Base-by-base conservation (phyloP, 139 green algal species). In the Spirogloea muscicola region DNA sequence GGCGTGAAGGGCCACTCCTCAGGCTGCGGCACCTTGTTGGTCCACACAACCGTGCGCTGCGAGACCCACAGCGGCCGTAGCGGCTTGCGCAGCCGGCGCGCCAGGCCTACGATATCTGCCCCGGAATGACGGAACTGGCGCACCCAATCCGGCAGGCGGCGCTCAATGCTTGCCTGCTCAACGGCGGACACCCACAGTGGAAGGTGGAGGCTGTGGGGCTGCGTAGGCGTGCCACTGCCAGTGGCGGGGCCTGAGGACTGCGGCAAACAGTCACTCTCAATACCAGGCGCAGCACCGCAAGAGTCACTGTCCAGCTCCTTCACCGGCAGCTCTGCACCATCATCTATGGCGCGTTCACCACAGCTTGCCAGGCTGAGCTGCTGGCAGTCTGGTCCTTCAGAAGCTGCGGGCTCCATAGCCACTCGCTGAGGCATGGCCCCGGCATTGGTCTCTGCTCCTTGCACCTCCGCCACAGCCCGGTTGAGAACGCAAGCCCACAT, bases 401-500 rank as follows among this genome's bases (percentile, higher is more conserved):
- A n/a, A n/a, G n/a, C n/a, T 18, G n/a, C n/a, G 25, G 5, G 9
- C 60, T 57, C 42, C 37, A 70, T 60, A 55, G 18, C 46, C 46
- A 25, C 42, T 66, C 42, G 5, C 9, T 60, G 60, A 70, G 9
- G 18, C 9, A 51, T 46, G 25, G 2, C 4, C 41, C 42, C 61
- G 3, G 3, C 41, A 6, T 10, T 67, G 9, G 5, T 63, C 18
- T 18, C 62, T 34, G 5, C 3, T 34, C 9, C 57, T 44, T 34
- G 2, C 25, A 1, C 29, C 57, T 9, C 25, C 21, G 65, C 72
- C 43, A 94, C 58, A 0, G 89, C 92, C 0, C 84, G 83, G 79
- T 97, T 97, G 1, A 98, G 21, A 3, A 96, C 91, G 0, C 84
- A 80, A 1, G 77, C 71, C 93, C 93, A 98, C 1, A 97, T 95